Conservation (phyloP, 371 early-diverging fungal genomes). For the Mortierella sp. region DNA sequence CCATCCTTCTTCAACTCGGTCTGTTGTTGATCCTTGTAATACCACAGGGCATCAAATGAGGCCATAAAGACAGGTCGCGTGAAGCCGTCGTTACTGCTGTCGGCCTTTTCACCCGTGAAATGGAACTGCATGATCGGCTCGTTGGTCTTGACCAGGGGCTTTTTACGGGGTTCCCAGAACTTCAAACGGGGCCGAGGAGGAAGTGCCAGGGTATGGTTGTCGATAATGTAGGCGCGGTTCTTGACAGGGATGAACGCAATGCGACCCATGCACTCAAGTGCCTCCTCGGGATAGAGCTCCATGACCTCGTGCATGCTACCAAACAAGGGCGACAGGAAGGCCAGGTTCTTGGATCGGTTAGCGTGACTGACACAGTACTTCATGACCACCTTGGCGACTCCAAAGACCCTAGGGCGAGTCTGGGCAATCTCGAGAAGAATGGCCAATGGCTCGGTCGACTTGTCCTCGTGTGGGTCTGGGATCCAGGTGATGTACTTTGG, state of each 20-base stretch:
- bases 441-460: neutral
- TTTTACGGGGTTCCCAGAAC: conserved; percentile 19
- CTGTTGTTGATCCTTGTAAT: neutral
- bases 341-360: conserved; percentile 10
- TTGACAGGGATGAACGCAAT: conserved; percentile 18
- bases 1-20: conserved; percentile 8
- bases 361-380: conserved; percentile 21
- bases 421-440: conserved; percentile 5
- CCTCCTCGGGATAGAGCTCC: conserved; percentile 19
- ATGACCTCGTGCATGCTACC: conserved; percentile 12
- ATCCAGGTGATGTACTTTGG: conserved; percentile 19
- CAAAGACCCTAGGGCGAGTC: neutral
- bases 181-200: conserved; percentile 20
- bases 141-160: conserved; percentile 2
- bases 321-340: conserved; percentile 14
- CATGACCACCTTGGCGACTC: neutral
- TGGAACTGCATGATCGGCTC: conserved; percentile 31
- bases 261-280: neutral
- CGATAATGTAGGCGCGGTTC: conserved; percentile 15
- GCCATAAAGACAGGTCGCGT: conserved; percentile 26
- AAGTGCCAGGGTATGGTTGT: conserved; percentile 21
- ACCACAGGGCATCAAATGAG: conserved; percentile 36
- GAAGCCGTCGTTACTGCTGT: conserved; percentile 19
- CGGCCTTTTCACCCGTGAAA: conserved; percentile 1
- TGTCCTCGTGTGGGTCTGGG: conserved; percentile 1